Percentiles rank a stretch among this genome's conserved stretches.
phyloP scores from a whole-genome alignment of 176 grass and related monocot species.

The Rhynchospora pubera region DNA sequence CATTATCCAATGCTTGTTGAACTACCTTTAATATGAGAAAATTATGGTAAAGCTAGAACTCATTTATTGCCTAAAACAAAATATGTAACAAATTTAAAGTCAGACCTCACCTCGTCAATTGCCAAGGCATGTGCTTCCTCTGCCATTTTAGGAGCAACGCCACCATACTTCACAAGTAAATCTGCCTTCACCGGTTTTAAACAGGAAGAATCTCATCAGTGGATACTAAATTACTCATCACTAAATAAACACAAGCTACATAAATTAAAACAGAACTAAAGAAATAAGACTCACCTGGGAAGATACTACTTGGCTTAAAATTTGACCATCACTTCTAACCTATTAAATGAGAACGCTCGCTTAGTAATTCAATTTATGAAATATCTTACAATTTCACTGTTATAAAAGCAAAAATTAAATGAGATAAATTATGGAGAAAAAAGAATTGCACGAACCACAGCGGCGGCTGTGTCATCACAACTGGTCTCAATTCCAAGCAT shows the following conservation, averaged over 20 bases:
- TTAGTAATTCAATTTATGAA: neutral
- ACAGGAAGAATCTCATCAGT: neutral
- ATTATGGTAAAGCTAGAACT: neutral
- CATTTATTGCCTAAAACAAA: neutral
- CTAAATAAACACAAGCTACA: neutral
- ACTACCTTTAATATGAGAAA: slow-evolving; percentile 55
- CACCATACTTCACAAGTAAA: slow-evolving; percentile 77
- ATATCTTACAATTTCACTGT: neutral
- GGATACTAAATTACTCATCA: neutral
- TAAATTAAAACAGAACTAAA: neutral
- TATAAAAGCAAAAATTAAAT: neutral
- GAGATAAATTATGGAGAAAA: slow-evolving; percentile 7
- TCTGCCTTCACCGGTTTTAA: slow-evolving; percentile 49
- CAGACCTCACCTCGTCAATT: slow-evolving; percentile 74
- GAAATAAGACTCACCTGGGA: slow-evolving; percentile 48
- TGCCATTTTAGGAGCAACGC: slow-evolving; percentile 89
- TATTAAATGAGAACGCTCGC: slow-evolving; percentile 12
- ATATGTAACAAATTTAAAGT: slow-evolving; percentile 6
- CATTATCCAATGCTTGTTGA: slow-evolving; percentile 62
- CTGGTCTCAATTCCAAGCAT: slow-evolving; percentile 94
- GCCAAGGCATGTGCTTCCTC: slow-evolving; percentile 83
- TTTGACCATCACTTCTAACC: slow-evolving; percentile 74
- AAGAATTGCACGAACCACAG: slow-evolving; percentile 37
- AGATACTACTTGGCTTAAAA: slow-evolving; percentile 82
- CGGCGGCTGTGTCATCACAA: slow-evolving; percentile 82